A percentile compares a stretch with the other conserved stretches of the same genome.
Evolutionary conservation across 78 protist genomes (phyloP).

Genomic region (Dictyostelium intermedium): DNA sequence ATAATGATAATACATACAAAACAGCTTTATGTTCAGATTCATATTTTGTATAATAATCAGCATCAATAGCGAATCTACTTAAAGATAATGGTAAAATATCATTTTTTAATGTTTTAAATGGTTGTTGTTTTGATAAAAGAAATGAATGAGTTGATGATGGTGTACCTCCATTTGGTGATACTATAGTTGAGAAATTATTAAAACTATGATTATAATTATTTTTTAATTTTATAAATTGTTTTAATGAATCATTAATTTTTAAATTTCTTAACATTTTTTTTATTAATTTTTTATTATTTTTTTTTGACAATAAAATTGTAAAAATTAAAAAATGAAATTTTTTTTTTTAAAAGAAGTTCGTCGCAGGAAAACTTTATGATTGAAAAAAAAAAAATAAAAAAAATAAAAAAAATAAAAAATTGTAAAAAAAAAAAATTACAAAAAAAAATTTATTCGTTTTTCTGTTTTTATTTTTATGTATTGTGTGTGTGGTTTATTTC

Average conservation of each 20-base stretch:
- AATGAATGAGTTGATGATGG: background rate
- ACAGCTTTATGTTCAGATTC: slow-evolving; percentile 46
- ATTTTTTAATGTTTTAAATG: background rate
- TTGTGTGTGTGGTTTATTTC: background rate
- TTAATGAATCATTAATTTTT: background rate
- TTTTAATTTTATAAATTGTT: background rate
- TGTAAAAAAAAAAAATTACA: background rate
- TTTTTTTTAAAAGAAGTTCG: background rate
- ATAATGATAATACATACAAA: slow-evolving; percentile 12
- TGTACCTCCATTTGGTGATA: slow-evolving; percentile 1
- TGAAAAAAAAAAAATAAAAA: background rate
- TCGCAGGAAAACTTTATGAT: background rate
- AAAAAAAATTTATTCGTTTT: background rate
- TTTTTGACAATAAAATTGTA: no score
- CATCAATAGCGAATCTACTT: slow-evolving; percentile 2
- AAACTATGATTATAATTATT: background rate
- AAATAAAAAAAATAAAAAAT: background rate
- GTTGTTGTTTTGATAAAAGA: background rate
- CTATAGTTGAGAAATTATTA: background rate
- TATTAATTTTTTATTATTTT: no score
- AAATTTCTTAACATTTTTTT: background rate
- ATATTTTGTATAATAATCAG: slow-evolving; percentile 12
- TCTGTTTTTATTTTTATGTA: background rate
- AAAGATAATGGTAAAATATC: background rate
- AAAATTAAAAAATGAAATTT: background rate